A percentile compares a stretch with the other conserved stretches of the same genome.
These are phyloP conservation scores for Magnolia changhungtana DNA, from an alignment of 164 flowering plant species.

Conservation along the genomic window DNA sequence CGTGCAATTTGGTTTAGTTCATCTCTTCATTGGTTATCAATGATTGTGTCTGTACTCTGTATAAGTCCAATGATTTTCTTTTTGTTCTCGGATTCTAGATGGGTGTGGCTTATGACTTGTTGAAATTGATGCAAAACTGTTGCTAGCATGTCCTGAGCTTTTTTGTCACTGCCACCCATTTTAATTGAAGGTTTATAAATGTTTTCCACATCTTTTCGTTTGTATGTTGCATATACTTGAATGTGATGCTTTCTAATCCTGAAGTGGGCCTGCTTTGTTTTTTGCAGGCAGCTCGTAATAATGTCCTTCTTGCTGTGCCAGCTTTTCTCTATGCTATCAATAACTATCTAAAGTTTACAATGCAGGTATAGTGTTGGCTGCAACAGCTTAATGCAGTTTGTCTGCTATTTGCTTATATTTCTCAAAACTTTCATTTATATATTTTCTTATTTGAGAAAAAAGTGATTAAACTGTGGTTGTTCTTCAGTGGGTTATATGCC, in stretches of 20 bases:
- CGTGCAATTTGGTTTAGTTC: too few relatives aligned
- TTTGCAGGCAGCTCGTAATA: constrained; percentile 93
- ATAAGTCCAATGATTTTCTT: not conserved
- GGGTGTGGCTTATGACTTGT: not conserved
- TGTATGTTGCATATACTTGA: too few relatives aligned
- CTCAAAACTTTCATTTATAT: not conserved
- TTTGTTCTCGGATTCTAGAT: not conserved
- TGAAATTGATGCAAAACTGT: not conserved
- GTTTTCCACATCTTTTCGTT: too few relatives aligned
- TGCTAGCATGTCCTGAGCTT: not conserved
- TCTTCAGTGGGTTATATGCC: not conserved
- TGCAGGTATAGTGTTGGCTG: constrained; percentile 58
- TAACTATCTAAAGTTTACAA: constrained; percentile 91
- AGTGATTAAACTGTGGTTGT: not conserved
- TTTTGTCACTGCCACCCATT: not conserved
- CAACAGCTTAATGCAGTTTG: not conserved
- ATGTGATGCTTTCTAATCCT: not conserved
- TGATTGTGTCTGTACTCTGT: too few relatives aligned
- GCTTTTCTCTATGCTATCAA: constrained; percentile 94
- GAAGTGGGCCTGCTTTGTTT: constrained; percentile 6
- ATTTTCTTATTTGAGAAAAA: not conserved
- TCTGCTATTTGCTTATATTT: not conserved
- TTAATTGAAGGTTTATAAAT: not conserved
- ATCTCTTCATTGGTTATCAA: too few relatives aligned
- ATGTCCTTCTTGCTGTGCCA: constrained; percentile 95